phyloP scores from a whole-genome alignment of 345 rosid species.

The Combretum micranthum region DNA sequence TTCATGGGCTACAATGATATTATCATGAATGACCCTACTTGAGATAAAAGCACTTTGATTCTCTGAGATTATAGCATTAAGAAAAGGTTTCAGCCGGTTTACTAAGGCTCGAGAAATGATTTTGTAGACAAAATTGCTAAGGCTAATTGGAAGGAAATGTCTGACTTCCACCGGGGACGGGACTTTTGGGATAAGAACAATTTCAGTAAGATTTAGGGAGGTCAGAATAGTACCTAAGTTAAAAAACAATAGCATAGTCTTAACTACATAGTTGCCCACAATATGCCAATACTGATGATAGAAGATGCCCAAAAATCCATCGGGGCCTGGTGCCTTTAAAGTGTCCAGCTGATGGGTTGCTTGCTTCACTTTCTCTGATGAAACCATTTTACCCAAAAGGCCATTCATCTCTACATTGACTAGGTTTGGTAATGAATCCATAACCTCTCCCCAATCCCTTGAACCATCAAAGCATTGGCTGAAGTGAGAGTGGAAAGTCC shows the following conservation, averaged over 20 bases:
- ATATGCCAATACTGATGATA: neutral
- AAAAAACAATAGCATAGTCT: neutral
- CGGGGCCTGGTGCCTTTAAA: neutral
- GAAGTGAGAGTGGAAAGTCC: no score
- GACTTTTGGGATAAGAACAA: neutral
- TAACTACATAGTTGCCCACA: neutral
- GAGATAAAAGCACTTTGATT: neutral
- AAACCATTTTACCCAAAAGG: neutral
- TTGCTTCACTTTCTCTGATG: neutral
- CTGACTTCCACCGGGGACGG: neutral
- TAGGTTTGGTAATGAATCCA: no score
- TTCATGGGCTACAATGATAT: no score
- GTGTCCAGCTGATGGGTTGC: neutral
- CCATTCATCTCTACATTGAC: no score
- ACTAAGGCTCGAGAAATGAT: neutral
- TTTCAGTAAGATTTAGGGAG: neutral
- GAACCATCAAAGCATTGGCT: no score
- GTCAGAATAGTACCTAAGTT: neutral
- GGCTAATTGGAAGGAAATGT: neutral
- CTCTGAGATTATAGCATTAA: neutral
- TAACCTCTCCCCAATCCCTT: no score
- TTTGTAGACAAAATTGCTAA: neutral
- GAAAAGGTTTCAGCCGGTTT: neutral
- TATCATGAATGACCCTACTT: no score
- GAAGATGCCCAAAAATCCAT: neutral